Conservation (phyloP, 495 filamentous ascomycete genomes). For the Sabuloglossum arenarium region DNA sequence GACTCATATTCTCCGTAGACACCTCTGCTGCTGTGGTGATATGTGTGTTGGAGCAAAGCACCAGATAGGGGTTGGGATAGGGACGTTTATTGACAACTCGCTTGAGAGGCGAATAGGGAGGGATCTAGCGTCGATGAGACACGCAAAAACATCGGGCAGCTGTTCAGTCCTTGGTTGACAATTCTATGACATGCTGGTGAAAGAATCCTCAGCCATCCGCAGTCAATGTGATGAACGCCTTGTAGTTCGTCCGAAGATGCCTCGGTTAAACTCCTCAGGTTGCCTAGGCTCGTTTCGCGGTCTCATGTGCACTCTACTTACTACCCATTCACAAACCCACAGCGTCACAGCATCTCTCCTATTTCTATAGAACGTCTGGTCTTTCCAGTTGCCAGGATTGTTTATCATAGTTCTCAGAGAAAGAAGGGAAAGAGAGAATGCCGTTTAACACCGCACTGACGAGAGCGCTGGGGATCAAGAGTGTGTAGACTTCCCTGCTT, state of each 20-base stretch:
- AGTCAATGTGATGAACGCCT: not conserved
- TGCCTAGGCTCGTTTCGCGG: not conserved
- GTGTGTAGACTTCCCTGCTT: conserved; percentile 24
- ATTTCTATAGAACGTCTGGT: not conserved
- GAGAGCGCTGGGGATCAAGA: conserved; percentile 64
- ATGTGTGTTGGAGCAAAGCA: too few relatives aligned
- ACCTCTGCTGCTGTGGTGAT: too few relatives aligned
- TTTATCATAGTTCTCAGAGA: not conserved
- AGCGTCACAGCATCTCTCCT: not conserved
- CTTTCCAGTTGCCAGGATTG: not conserved
- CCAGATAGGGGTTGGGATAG: too few relatives aligned
- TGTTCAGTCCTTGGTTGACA: too few relatives aligned
- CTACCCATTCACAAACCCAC: not conserved
- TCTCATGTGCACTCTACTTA: not conserved
- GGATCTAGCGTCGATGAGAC: too few relatives aligned
- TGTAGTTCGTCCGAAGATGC: not conserved
- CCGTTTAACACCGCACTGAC: conserved; percentile 86
- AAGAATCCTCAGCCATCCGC: not conserved
- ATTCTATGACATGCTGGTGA: not conserved
- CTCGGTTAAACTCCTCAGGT: not conserved
- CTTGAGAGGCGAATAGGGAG: too few relatives aligned
- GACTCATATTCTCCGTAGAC: too few relatives aligned
- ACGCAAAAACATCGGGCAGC: too few relatives aligned
- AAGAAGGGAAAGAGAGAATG: conserved; percentile 27
- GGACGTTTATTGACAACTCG: too few relatives aligned